These are phyloP conservation scores for Thielaviopsis populi DNA, from an alignment of 2,329 filamentous ascomycete species.

Conservation along the genomic window DNA sequence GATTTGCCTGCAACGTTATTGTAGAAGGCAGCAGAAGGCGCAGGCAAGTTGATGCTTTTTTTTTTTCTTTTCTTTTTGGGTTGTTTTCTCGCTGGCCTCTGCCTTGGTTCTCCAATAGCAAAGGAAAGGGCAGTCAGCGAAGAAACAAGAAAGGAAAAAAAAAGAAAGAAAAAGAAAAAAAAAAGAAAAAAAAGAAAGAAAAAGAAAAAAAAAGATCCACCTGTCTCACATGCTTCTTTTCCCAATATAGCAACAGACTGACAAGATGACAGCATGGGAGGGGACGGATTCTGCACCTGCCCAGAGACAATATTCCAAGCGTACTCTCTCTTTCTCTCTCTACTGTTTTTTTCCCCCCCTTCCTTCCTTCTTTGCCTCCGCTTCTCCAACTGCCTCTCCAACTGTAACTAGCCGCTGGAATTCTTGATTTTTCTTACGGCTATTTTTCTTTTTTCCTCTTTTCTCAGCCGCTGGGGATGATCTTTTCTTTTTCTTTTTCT, in stretches of 20 bases:
- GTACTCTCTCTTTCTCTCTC: too few relatives aligned
- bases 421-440: too few relatives aligned
- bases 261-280: neutral
- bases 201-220: neutral
- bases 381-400: neutral
- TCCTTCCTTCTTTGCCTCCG: neutral
- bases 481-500: too few relatives aligned
- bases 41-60: neutral
- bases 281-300: neutral
- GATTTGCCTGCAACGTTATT: conserved; percentile 1
- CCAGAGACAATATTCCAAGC: neutral
- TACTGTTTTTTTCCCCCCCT: too few relatives aligned
- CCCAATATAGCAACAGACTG: neutral
- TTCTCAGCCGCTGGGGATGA: neutral
- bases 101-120: neutral
- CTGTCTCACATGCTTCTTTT: neutral
- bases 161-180: neutral
- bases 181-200: neutral
- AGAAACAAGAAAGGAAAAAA: too few relatives aligned
- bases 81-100: too few relatives aligned
- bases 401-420: too few relatives aligned
- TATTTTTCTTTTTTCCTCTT: too few relatives aligned
- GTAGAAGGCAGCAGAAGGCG: neutral
- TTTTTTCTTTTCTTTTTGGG: neutral
- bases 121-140: neutral